phyloP scores from a whole-genome alignment of 2,329 filamentous ascomycete genomes.

The Cladosporium sp. region DNA sequence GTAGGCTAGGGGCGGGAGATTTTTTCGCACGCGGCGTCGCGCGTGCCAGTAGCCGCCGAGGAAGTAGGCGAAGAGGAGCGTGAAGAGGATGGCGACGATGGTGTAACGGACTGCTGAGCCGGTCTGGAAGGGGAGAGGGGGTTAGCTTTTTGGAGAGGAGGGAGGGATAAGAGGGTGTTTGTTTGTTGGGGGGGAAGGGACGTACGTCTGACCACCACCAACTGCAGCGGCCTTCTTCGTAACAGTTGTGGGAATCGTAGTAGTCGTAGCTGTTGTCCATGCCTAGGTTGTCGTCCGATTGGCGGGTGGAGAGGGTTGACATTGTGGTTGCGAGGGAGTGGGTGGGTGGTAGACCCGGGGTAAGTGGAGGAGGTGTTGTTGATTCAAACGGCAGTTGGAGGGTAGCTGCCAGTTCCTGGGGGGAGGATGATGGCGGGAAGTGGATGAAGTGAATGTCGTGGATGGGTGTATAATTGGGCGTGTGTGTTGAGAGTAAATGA shows the following conservation, averaged over 20 bases:
- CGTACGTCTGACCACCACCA: conserved; percentile 27
- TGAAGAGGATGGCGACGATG: conserved; percentile 59
- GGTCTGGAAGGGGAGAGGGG: conserved; percentile 40
- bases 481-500: too few species aligned
- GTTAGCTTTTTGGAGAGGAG: conserved; percentile 37
- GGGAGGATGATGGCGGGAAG: too few species aligned
- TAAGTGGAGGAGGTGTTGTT: not conserved
- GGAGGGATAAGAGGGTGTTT: not conserved
- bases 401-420: not conserved
- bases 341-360: not conserved
- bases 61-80: conserved; percentile 57
- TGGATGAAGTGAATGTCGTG: too few species aligned
- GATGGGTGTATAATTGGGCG: too few species aligned
- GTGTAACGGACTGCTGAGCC: conserved; percentile 67
- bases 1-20: conserved; percentile 61
- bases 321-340: not conserved
- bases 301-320: conserved; percentile 1
- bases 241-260: not conserved
- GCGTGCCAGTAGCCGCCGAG: conserved; percentile 67
- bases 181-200: not conserved
- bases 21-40: conserved; percentile 59
- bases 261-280: not conserved
- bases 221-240: conserved; percentile 5
- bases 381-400: not conserved
- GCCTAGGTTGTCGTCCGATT: conserved; percentile 5